Evolutionary conservation across 192 early-diverging fungal genomes (phyloP), one percentile per base, ranked within the genome.

Genomic region (Pecoramyces ruminantium): DNA sequence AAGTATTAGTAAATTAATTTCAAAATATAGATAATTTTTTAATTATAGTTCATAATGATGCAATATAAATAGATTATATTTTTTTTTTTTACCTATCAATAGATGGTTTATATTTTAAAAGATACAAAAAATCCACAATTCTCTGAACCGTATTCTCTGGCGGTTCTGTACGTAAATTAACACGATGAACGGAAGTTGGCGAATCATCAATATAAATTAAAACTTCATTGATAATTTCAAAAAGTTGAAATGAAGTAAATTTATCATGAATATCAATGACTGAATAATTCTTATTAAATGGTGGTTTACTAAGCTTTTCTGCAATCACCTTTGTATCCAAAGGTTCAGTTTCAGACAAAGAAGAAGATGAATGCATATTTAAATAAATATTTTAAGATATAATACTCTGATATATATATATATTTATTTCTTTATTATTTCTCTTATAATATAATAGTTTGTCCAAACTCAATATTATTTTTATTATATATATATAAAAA

Each of bases 211-310:
- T 85, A 30, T 40, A 80, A n/a, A 86, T 85, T n/a, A 86, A 84
- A 21, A 85, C 85, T 79, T 89, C 87, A 34, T 79, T 87, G 13
- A 88, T 79, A 38, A 86, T 79, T 79, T 88, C 86, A 38, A 88
- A 29, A 15, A 90, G 84, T 38, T 84, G 83, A 29, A 86, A 34
- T 8, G 81, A 39, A 4, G 86, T 82, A 29, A 90, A 83, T 80
- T 90, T 88, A 84, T 90, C 89, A 79, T 90, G 89, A 17, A 90
- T 83, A 79, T 89, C 87, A 67, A 90, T 90, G 40, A 84, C 84
- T 28, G 85, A 85, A 83, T 81, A 86, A 40, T 58, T 83, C 38
- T 85, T 86, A 39, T 30, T 77, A n/a, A 89, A 89, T 30, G 88
- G 88, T 16, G 87, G 86, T 28, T 80, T 82, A 8, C 82, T 39